phyloP scores from a whole-genome alignment of 2,329 filamentous ascomycete species.

The Diaporthe sp. region DNA sequence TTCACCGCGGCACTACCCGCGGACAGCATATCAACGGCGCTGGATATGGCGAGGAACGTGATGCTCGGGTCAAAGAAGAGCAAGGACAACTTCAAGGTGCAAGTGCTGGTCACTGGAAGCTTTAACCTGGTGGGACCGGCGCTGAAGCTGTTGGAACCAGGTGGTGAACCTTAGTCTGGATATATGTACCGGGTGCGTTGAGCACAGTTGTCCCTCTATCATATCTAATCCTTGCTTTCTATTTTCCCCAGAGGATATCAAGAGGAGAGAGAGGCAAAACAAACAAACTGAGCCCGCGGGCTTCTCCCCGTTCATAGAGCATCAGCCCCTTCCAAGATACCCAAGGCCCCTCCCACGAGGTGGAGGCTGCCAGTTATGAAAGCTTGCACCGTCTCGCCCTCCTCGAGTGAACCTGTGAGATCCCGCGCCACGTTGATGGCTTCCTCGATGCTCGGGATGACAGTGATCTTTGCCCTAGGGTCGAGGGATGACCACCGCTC shows the following conservation, averaged over 20 bases:
- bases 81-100: conserved; percentile 43
- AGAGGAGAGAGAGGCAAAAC: conserved; percentile 5
- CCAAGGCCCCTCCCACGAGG: conserved; percentile 58
- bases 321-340: conserved; percentile 50
- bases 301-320: conserved; percentile 41
- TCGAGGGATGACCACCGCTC: conserved; percentile 65
- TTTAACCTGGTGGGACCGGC: conserved; percentile 73
- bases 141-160: conserved; percentile 62
- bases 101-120: conserved; percentile 70
- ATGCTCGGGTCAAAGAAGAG: conserved; percentile 34
- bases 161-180: conserved; percentile 41
- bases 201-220: conserved; percentile 35
- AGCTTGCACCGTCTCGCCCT: conserved; percentile 56
- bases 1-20: conserved; percentile 24
- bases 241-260: background rate
- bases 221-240: background rate
- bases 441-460: conserved; percentile 68
- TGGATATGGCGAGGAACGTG: conserved; percentile 33
- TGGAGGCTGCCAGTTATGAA: conserved; percentile 64
- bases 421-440: conserved; percentile 64
- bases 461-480: conserved; percentile 59
- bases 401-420: conserved; percentile 47
- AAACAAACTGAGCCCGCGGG: background rate
- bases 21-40: conserved; percentile 38
- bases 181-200: conserved; percentile 41